Conservation (phyloP, 2,329 filamentous ascomycete genomes). For the Colletotrichum paranaense region DNA sequence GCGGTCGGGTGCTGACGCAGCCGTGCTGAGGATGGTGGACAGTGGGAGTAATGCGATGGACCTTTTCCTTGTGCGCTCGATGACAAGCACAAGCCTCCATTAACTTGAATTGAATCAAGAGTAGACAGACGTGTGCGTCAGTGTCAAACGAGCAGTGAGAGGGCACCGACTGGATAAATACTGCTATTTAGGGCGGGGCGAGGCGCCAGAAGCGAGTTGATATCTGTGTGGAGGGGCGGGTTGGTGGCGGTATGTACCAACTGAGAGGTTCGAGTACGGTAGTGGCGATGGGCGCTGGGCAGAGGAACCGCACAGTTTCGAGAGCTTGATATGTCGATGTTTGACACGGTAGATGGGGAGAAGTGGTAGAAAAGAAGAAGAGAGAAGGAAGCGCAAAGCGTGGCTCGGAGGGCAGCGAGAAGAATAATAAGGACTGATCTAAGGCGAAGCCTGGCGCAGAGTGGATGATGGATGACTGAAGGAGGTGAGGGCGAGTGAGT, state of each 20-base stretch:
- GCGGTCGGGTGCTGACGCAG: conserved; percentile 23
- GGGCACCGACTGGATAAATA: not conserved
- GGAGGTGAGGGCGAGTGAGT: not conserved
- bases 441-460: conserved; percentile 31
- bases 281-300: conserved; percentile 13
- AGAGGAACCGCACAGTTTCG: not conserved
- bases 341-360: not conserved
- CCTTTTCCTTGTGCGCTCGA: conserved; percentile 8
- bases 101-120: conserved; percentile 16
- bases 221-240: not conserved
- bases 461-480: conserved; percentile 33
- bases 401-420: conserved; percentile 1
- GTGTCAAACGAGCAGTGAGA: not conserved
- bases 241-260: conserved; percentile 7
- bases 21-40: conserved; percentile 1
- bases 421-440: conserved; percentile 22
- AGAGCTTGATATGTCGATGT: not conserved
- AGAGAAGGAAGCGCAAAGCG: not conserved
- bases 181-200: not conserved
- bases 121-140: conserved; percentile 5
- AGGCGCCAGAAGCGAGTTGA: conserved; percentile 1
- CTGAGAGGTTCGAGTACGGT: not conserved
- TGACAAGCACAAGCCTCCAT: not conserved
- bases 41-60: conserved; percentile 12
- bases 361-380: not conserved